A percentile compares a stretch with the other conserved stretches of the same genome.
These are phyloP conservation scores for Pterocarpus santalinus DNA, from an alignment of 306 rosid species.

Conservation along the genomic window DNA sequence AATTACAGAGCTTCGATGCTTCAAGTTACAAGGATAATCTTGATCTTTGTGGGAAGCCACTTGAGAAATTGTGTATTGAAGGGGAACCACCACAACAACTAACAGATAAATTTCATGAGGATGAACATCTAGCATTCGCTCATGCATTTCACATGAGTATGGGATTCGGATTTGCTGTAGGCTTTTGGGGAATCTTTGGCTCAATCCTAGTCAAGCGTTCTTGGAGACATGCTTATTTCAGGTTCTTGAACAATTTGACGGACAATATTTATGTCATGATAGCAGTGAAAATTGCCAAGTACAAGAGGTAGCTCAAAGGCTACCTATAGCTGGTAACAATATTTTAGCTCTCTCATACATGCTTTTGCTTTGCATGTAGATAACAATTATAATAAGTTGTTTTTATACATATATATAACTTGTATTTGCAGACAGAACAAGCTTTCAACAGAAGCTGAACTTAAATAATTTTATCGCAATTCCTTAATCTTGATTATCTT, in stretches of 20 bases:
- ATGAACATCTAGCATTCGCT: neutral
- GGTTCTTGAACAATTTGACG: neutral
- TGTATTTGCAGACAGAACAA: too few species aligned
- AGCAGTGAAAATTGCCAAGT: neutral
- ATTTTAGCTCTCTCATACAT: neutral
- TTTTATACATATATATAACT: too few species aligned
- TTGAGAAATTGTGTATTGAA: neutral
- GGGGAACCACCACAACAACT: neutral
- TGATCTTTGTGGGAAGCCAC: conserved; percentile 36
- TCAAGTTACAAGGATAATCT: conserved; percentile 27
- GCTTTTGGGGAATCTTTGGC: conserved; percentile 38
- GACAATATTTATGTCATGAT: neutral
- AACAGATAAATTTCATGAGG: neutral
- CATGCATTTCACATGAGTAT: conserved; percentile 19
- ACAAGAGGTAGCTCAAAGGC: neutral
- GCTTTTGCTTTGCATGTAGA: too few species aligned
- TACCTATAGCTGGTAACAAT: neutral
- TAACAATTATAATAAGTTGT: too few species aligned
- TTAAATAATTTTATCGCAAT: too few species aligned
- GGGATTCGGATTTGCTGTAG: neutral
- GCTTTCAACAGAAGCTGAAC: too few species aligned
- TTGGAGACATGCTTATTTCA: conserved; percentile 42
- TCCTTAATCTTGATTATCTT: too few species aligned
- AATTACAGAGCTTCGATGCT: conserved; percentile 35
- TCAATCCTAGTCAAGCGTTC: neutral